Conservation (phyloP, 495 filamentous ascomycete genomes). For the Baudoinia panamericana region DNA sequence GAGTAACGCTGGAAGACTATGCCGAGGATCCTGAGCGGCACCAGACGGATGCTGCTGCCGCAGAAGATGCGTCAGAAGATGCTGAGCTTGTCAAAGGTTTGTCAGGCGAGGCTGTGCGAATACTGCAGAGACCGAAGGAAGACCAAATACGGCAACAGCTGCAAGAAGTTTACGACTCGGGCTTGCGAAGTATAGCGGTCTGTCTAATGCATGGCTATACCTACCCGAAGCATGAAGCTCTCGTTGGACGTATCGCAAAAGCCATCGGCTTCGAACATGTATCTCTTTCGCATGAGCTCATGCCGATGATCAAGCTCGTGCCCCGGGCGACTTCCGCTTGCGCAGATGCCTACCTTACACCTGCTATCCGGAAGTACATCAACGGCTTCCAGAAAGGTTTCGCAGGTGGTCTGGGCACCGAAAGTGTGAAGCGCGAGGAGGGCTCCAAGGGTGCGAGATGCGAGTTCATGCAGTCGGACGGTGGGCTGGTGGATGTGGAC, state of each 20-base stretch:
- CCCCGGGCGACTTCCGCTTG: slow-evolving; percentile 84
- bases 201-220: slow-evolving; percentile 75
- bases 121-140: slow-evolving; percentile 47
- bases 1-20: slow-evolving; percentile 64
- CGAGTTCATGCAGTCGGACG: slow-evolving; percentile 83
- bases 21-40: slow-evolving; percentile 61
- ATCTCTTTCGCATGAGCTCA: slow-evolving; percentile 58
- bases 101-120: slow-evolving; percentile 56
- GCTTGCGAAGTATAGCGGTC: slow-evolving; percentile 59
- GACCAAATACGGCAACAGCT: slow-evolving; percentile 40
- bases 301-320: slow-evolving; percentile 91
- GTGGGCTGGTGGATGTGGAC: slow-evolving; percentile 63
- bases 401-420: slow-evolving; percentile 52
- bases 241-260: slow-evolving; percentile 52
- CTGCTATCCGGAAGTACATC: slow-evolving; percentile 92
- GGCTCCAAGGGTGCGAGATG: slow-evolving; percentile 50
- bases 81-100: slow-evolving; percentile 50
- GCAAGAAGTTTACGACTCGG: slow-evolving; percentile 45
- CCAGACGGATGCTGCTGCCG: slow-evolving; percentile 36
- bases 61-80: slow-evolving; percentile 34
- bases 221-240: slow-evolving; percentile 58
- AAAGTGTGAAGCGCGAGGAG: slow-evolving; percentile 45
- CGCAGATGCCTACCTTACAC: slow-evolving; percentile 92
- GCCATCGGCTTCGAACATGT: slow-evolving; percentile 69
- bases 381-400: slow-evolving; percentile 72